Conservation (phyloP, 164 flowering plant species). For the Umbellularia californica region DNA sequence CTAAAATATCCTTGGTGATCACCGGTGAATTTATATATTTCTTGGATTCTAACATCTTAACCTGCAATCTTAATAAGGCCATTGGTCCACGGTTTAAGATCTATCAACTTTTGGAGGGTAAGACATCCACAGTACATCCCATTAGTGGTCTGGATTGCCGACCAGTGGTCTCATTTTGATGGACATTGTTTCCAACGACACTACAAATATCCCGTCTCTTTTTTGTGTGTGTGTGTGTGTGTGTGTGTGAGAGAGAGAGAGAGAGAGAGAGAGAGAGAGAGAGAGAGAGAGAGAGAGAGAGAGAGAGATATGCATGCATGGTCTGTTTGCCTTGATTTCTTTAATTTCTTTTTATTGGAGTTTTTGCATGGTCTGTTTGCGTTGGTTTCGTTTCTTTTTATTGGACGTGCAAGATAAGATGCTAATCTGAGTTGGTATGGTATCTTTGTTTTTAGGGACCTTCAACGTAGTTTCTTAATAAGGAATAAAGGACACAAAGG, state of each 20-base stretch:
- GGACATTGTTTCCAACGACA: no score
- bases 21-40: no score
- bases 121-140: no score
- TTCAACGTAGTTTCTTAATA: slow-evolving; percentile 50
- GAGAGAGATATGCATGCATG: slow-evolving; percentile 22
- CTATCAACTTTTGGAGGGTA: no score
- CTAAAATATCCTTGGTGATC: no score
- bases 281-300: slow-evolving; percentile 18
- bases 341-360: slow-evolving; percentile 3
- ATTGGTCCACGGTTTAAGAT: no score
- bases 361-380: slow-evolving; percentile 20
- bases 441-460: slow-evolving; percentile 25
- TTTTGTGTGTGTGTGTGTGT: no score
- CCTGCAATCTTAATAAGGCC: no score
- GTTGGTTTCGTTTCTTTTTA: slow-evolving; percentile 12
- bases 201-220: no score
- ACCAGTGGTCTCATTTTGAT: no score
- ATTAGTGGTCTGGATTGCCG: no score
- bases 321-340: not conserved
- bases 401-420: slow-evolving; percentile 44
- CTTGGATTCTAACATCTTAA: no score
- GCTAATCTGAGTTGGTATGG: not conserved
- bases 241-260: not conserved
- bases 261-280: slow-evolving; percentile 1
- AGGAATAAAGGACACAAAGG: slow-evolving; percentile 39